These are phyloP conservation scores for Thyridium curvatum DNA, from an alignment of 2,329 filamentous ascomycete genomes.

Conservation along the genomic window DNA sequence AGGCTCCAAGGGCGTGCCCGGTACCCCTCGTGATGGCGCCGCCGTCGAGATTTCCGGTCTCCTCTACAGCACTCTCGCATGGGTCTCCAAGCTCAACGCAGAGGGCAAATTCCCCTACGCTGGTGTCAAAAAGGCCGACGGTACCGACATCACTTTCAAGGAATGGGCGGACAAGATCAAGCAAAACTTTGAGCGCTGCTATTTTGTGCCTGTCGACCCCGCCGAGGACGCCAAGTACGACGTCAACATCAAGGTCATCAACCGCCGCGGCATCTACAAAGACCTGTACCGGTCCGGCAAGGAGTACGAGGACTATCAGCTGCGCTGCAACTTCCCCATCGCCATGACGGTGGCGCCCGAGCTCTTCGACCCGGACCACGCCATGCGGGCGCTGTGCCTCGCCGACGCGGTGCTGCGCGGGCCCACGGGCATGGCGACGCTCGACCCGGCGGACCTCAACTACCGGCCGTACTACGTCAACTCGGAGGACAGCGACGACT, in stretches of 20 bases:
- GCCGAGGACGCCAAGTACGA: conserved; percentile 72
- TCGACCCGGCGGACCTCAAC: conserved; percentile 87
- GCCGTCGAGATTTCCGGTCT: conserved; percentile 93
- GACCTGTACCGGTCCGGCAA: conserved; percentile 91
- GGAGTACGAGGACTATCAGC: conserved; percentile 95
- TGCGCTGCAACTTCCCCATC: conserved; percentile 89
- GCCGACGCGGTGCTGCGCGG: conserved; percentile 77
- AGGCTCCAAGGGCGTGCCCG: conserved; percentile 85
- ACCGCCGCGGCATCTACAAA: conserved; percentile 96
- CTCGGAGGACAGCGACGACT: conserved; percentile 85
- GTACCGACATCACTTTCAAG: conserved; percentile 57
- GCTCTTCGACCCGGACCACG: conserved; percentile 74
- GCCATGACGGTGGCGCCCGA: conserved; percentile 91
- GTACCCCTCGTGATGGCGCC: conserved; percentile 93
- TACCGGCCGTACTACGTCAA: conserved; percentile 95
- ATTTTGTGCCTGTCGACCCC: conserved; percentile 70
- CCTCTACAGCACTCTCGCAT: conserved; percentile 80
- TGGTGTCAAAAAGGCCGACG: conserved; percentile 62
- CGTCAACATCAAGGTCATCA: conserved; percentile 71
- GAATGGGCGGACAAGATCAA: conserved; percentile 80
- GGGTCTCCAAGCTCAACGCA: conserved; percentile 64
- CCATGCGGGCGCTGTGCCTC: conserved; percentile 70
- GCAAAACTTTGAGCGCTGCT: conserved; percentile 84
- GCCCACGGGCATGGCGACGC: conserved; percentile 89
- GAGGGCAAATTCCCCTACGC: conserved; percentile 66